Evolutionary conservation across 148 eudicot genomes (phyloP).

Genomic region (Pouteria glomerata): DNA sequence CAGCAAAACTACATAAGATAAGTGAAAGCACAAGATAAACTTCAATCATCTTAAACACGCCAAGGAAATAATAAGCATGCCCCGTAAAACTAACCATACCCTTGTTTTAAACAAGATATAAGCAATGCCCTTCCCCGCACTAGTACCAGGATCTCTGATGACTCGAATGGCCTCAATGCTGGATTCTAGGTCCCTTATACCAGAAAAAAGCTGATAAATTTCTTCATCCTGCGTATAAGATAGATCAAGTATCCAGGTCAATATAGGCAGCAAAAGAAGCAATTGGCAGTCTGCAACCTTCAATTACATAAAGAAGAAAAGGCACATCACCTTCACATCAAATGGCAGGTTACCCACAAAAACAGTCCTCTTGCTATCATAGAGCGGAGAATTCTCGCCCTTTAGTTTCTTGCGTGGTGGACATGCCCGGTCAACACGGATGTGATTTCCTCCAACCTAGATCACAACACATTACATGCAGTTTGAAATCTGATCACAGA

Average conservation of each 20-base stretch:
- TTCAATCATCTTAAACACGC: not conserved
- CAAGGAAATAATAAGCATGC: not conserved
- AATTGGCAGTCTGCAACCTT: not conserved
- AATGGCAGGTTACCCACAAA: slow-evolving; percentile 93
- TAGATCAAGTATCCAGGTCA: slow-evolving; percentile 7
- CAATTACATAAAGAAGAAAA: not conserved
- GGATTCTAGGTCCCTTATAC: slow-evolving; percentile 59
- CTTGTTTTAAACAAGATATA: slow-evolving; percentile 85
- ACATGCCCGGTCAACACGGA: slow-evolving; percentile 96
- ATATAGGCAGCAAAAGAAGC: not conserved
- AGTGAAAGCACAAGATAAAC: not conserved
- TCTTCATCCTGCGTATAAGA: slow-evolving; percentile 70
- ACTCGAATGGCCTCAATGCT: slow-evolving; percentile 83
- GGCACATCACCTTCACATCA: slow-evolving; percentile 79
- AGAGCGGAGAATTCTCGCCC: slow-evolving; percentile 63
- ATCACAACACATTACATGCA: slow-evolving; percentile 6
- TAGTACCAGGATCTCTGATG: slow-evolving; percentile 69
- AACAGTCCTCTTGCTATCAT: slow-evolving; percentile 75
- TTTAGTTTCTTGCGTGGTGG: slow-evolving; percentile 97
- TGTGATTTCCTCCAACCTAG: slow-evolving; percentile 84
- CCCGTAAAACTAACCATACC: slow-evolving; percentile 40
- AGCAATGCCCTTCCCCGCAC: slow-evolving; percentile 87
- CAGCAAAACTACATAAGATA: not conserved
- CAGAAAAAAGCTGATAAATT: slow-evolving; percentile 57
- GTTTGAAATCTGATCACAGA: not conserved